A percentile compares a stretch with the other conserved stretches of the same genome.
Evolutionary conservation across 768 basidiomycete species (phyloP).

Genomic region (Auriscalpium orientale): DNA sequence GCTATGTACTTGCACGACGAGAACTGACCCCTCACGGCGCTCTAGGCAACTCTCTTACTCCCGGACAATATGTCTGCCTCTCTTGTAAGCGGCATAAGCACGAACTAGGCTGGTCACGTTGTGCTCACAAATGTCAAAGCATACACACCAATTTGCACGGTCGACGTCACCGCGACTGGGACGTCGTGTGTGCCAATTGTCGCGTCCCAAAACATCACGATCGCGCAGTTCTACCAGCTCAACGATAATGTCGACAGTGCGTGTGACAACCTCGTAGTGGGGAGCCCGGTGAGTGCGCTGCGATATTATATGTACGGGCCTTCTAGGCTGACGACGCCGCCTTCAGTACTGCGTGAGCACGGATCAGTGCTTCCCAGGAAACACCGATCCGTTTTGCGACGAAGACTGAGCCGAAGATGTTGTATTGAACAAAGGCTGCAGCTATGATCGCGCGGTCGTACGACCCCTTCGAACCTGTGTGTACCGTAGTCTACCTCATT

Average conservation of each 20-base stretch:
- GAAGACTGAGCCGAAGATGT: no score
- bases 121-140: background rate
- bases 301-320: background rate
- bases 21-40: background rate
- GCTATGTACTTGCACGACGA: background rate
- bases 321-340: background rate
- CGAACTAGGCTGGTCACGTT: background rate
- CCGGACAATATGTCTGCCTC: background rate
- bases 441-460: no score
- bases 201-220: background rate
- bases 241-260: conserved; percentile 2
- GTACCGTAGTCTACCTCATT: no score
- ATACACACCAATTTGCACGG: conserved; percentile 1
- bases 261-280: conserved; percentile 2
- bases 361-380: background rate
- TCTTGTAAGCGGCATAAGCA: background rate
- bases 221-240: background rate
- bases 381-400: background rate
- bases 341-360: conserved; percentile 1
- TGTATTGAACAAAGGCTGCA: no score
- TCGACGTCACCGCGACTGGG: conserved; percentile 3
- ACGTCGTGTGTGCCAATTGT: background rate
- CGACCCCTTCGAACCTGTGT: no score
- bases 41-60: no score
- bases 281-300: background rate